Base-by-base conservation (phyloP, 2,329 filamentous ascomycete genomes). In the Sporothrix schenckii region DNA sequence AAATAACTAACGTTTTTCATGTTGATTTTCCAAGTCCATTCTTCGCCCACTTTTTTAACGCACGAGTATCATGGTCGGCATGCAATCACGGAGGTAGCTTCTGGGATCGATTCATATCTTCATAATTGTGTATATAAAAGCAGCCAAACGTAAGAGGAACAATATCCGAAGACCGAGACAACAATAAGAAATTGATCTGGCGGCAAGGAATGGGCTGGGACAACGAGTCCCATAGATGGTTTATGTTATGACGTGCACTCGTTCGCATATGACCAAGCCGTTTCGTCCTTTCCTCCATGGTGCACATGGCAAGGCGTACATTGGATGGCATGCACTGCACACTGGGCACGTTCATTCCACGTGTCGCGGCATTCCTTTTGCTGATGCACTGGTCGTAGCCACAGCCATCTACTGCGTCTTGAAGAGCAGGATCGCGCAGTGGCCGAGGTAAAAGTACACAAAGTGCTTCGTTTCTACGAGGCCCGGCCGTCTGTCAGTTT, bases 401-500 rank as follows among this genome's bases (percentile, higher is more conserved):
- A 7, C 47, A 5, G 2, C 9, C 30, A 3, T n/a, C 79, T 89
- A 98, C 88, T 97, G 94, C 53, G 95, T 99, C 87, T 99, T 99
- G 89, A 98, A 99, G 68, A 99, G 89, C 70, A 99, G 87, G 79
- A 99, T 98, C 72, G 95, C 95, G 81, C 93, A 97, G 86, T 98
- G 95, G 69, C 95, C 95, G 72, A 99, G 91, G 84, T 99, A 99
- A 85, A 99, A 99, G 85, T 99, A 99, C 80, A 99, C 97, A 85
- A 99, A 99, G 83, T 99, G 95, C 84, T 98, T 98, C 39, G 95
- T 98, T 82, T 98, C 95, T 97, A 83, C 50, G 54, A 10, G 3
- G 21, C 6, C 4, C 34, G 19, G 54, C 9, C 13, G 7, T 44
- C 13, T 47, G 70, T 67, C 6, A 61, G 60, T 16, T 34, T 30